Evolutionary conservation across 2,329 filamentous ascomycete genomes (phyloP).

Genomic region (Arachnopeziza araneosa): DNA sequence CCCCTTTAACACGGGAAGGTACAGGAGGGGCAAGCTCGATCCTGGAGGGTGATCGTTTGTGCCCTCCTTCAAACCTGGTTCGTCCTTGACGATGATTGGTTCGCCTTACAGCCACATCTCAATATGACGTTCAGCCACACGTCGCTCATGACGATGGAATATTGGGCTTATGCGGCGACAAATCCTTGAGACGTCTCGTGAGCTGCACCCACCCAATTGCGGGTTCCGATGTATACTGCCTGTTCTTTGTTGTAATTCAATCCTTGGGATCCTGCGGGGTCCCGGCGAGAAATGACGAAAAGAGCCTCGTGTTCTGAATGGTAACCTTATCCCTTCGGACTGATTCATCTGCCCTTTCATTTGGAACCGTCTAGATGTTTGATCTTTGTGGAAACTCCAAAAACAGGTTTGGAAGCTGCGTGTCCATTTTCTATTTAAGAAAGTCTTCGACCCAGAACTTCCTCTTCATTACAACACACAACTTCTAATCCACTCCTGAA

Average conservation of each 20-base stretch:
- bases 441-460: neutral
- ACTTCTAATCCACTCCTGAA: neutral
- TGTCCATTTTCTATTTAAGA: neutral
- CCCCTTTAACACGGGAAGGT: neutral
- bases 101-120: slow-evolving; percentile 9
- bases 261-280: neutral
- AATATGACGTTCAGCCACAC: slow-evolving; percentile 5
- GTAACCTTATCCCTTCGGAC: neutral
- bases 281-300: neutral
- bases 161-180: neutral
- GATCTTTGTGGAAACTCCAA: neutral
- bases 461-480: neutral
- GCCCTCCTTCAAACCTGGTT: neutral
- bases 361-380: too few species aligned
- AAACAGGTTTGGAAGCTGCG: neutral
- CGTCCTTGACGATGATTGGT: neutral
- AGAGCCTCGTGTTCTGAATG: neutral
- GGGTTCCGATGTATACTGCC: neutral
- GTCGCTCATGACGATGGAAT: slow-evolving; percentile 3
- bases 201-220: neutral
- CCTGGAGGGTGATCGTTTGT: neutral
- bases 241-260: neutral
- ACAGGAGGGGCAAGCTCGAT: neutral
- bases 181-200: neutral
- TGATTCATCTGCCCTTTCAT: neutral